Conservation (phyloP, 306 rosid genomes). For the Dalbergia oliveri region DNA sequence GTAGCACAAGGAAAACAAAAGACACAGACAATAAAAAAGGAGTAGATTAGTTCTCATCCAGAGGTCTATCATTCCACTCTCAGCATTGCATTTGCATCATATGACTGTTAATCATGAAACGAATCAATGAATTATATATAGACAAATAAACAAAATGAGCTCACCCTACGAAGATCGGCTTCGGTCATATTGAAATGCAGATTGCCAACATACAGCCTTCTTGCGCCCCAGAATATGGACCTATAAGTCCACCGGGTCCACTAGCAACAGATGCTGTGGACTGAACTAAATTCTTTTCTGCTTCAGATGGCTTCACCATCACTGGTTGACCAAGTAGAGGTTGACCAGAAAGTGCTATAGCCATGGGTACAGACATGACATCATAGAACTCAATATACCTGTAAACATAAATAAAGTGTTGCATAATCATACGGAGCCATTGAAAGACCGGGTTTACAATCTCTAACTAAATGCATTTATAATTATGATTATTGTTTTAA, state of each 20-base stretch:
- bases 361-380: conserved; percentile 98
- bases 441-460: neutral
- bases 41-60: conserved; percentile 16
- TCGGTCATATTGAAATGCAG: conserved; percentile 85
- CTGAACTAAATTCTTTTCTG: conserved; percentile 96
- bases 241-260: conserved; percentile 69
- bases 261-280: conserved; percentile 68
- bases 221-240: conserved; percentile 97
- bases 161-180: conserved; percentile 88
- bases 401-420: conserved; percentile 39
- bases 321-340: conserved; percentile 90
- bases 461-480: conserved; percentile 3
- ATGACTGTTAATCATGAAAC: conserved; percentile 28
- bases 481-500: neutral
- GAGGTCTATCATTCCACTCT: conserved; percentile 18
- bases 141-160: conserved; percentile 35
- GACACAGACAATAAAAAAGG: neutral
- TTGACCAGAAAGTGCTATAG: conserved; percentile 97
- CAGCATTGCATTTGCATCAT: conserved; percentile 33
- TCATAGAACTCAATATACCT: conserved; percentile 97
- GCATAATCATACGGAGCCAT: conserved; percentile 24
- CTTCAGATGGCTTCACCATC: conserved; percentile 99
- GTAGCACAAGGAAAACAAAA: neutral
- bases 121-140: conserved; percentile 30
- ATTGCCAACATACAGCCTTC: conserved; percentile 97